Conservation (phyloP, 1,284 basidiomycete species). For the Taiwanofungus camphoratus region DNA sequence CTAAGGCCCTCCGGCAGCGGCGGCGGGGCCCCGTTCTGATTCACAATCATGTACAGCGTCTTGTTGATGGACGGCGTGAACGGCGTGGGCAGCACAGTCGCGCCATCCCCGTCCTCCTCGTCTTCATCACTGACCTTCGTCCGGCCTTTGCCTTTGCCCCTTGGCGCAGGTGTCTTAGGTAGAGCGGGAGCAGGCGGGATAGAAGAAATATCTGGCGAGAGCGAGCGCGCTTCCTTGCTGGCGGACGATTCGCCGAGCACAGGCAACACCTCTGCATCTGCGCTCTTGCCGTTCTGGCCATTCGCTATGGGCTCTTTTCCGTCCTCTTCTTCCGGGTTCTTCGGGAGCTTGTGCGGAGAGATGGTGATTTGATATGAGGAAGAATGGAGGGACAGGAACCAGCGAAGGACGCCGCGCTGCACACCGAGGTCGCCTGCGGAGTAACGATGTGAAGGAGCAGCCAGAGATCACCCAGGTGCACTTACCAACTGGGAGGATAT, state of each 20-base stretch:
- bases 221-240: slow-evolving; percentile 2
- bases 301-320: slow-evolving; percentile 14
- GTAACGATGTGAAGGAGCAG: slow-evolving; percentile 4
- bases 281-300: slow-evolving; percentile 16
- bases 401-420: slow-evolving; percentile 72
- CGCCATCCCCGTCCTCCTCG: slow-evolving; percentile 16
- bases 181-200: slow-evolving; percentile 19
- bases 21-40: slow-evolving; percentile 8
- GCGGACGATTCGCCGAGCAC: slow-evolving; percentile 1
- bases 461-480: too few relatives aligned
- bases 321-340: slow-evolving; percentile 26
- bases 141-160: slow-evolving; percentile 12
- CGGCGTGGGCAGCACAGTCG: slow-evolving; percentile 40
- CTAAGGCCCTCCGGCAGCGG: slow-evolving; percentile 20
- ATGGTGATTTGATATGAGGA: slow-evolving; percentile 39
- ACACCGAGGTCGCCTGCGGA: slow-evolving; percentile 72
- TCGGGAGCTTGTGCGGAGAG: slow-evolving; percentile 49
- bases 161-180: slow-evolving; percentile 10
- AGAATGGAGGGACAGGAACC: slow-evolving; percentile 67
- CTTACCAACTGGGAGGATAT: slow-evolving; percentile 75
- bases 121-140: slow-evolving; percentile 6
- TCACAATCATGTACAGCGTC: slow-evolving; percentile 34
- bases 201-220: slow-evolving; percentile 20
- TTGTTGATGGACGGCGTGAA: slow-evolving; percentile 65
- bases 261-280: slow-evolving; percentile 3